phyloP scores from a whole-genome alignment of 208 protist species.

The Trypanosoma conorhini region DNA sequence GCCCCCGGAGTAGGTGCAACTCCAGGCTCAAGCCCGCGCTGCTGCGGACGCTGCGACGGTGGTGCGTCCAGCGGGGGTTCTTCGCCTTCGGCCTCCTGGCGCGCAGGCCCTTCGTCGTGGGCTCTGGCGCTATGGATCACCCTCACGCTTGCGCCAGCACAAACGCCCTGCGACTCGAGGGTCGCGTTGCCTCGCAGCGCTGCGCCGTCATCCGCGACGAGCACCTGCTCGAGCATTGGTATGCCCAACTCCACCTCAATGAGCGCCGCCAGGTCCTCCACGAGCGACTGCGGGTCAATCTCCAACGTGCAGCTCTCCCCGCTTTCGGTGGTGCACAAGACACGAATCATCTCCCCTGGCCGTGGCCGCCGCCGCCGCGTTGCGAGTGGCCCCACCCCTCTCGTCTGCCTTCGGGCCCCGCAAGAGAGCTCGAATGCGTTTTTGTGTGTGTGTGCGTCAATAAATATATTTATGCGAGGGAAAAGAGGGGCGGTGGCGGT shows the following conservation, averaged over 20 bases:
- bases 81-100: not conserved
- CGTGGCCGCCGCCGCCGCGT: not conserved
- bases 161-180: constrained; percentile 14
- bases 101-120: too few species aligned
- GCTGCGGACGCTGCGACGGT: not conserved
- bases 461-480: too few species aligned
- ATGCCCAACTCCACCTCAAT: constrained; percentile 32
- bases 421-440: not conserved
- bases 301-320: constrained; percentile 8
- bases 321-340: constrained; percentile 12
- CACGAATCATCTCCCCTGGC: constrained; percentile 5
- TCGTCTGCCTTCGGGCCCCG: not conserved
- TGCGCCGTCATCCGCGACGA: constrained; percentile 8
- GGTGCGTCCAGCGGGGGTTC: not conserved
- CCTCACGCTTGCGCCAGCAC: constrained; percentile 8
- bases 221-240: constrained; percentile 15
- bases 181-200: constrained; percentile 13
- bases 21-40: not conserved
- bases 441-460: too few species aligned
- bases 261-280: constrained; percentile 20
- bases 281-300: constrained; percentile 10
- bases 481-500: not conserved
- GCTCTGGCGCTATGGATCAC: constrained; percentile 2
- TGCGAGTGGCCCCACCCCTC: not conserved
- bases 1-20: not conserved